Base-by-base conservation (phyloP, 2,329 filamentous ascomycete species). In the Neofusicoccum sp. region DNA sequence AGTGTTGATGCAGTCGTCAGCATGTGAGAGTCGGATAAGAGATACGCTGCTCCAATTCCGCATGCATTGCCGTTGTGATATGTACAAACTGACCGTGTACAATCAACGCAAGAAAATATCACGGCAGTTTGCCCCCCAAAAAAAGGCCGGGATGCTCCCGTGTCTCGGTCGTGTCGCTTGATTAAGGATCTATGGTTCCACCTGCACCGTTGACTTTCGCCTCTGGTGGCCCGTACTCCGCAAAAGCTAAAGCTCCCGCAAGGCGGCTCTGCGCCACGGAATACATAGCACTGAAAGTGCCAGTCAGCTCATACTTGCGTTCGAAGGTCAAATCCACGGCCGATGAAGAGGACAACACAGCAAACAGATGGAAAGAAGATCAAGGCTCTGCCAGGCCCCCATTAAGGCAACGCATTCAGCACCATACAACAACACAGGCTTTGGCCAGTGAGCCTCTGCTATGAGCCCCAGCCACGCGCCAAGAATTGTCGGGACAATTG, bases 161-260 rank as follows among this genome's bases (percentile, higher is more conserved):
- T 26, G 6, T n/a, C 38, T 26, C 20, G 41, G 16, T 34, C 41
- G 41, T 36, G 16, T 36, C 30, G 41, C 30, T 38, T 58, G 54
- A 47, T 58, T 47, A 45, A 45, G n/a, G 38, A 45, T 57, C 40
- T 40, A 6, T 8, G 30, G 53, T 33, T 45, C 31, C 53, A 45
- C 53, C 41, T 44, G 24, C 8, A 6, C 20, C 54, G 31, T 38
- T 58, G 47, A 31, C 3, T 31, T 7, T 30, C 31, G 41, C 41
- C 20, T 11, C 28, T 12, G 1, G 2, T 16, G 8, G 12, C 9
- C 3, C 24, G 16, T 11, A 6, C 1, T 24, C 49, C 38, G 40
- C 40, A 33, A 26, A 31, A 20, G n/a, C 38, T n/a, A 51, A 12
- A 3, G 9, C 33, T 48, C 44, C 33, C 16, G 33, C 9, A 16